Conservation (phyloP, 1,139 yeast species). For the Debaryomycetaceae sp. region DNA sequence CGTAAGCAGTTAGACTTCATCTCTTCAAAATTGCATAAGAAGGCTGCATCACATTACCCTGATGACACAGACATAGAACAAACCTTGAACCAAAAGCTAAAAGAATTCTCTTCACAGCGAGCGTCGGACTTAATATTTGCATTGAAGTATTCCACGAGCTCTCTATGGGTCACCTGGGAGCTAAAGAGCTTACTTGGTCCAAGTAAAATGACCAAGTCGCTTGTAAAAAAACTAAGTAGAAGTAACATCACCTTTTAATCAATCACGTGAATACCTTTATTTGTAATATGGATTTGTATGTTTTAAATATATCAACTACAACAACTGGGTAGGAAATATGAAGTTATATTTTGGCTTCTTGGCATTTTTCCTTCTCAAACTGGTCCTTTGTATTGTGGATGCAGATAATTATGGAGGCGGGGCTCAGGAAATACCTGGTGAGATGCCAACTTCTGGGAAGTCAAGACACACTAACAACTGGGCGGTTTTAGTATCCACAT, state of each 20-base stretch:
- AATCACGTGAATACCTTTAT: background rate
- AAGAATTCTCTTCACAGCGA: slow-evolving; percentile 23
- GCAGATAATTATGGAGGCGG: background rate
- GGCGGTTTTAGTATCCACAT: slow-evolving; percentile 95
- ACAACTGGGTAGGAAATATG: background rate
- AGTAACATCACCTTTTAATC: background rate
- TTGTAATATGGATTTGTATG: background rate
- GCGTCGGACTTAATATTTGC: slow-evolving; percentile 51
- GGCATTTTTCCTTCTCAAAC: background rate
- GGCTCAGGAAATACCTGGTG: slow-evolving; percentile 18
- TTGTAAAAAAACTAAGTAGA: background rate
- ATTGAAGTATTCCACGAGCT: slow-evolving; percentile 20
- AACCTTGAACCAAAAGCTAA: slow-evolving; percentile 18
- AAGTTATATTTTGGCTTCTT: background rate
- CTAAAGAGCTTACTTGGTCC: slow-evolving; percentile 26
- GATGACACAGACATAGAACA: slow-evolving; percentile 11
- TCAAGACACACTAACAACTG: slow-evolving; percentile 76
- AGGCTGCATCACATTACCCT: slow-evolving; percentile 15
- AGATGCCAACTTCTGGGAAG: slow-evolving; percentile 17
- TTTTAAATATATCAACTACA: too few species aligned
- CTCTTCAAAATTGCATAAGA: slow-evolving; percentile 10
- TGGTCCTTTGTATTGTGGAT: background rate
- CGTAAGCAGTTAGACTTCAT: slow-evolving; percentile 17
- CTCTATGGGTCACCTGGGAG: slow-evolving; percentile 30
- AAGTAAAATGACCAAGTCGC: slow-evolving; percentile 11